Evolutionary conservation across 2,329 filamentous ascomycete genomes (phyloP), one percentile per base, ranked within the genome.

Genomic region (Exophiala aquamarina): DNA sequence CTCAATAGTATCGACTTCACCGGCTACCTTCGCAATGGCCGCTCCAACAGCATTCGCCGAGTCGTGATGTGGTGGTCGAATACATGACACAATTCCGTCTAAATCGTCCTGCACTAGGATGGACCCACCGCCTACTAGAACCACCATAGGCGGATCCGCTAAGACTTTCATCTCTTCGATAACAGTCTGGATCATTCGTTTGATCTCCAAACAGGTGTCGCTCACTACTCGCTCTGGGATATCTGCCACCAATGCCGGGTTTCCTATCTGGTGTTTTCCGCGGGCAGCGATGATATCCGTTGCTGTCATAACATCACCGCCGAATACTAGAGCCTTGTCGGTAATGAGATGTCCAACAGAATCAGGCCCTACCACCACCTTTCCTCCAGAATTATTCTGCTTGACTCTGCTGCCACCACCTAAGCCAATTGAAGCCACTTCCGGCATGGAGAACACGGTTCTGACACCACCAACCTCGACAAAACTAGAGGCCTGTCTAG

Each of bases 41-140:
- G 79, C 79, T 3, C 79, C 79, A 3, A 83, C 75, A 0, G 79
- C 79, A 60, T 82, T 83, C 3, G 79, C 79, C 0, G 76, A 77
- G 45, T 76, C 76, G 21, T 76, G 68, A 40, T 44, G 33, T 18
- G 72, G 69, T 0, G 79, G 79, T 3, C 70, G 66, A 5, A 76
- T 73, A 45, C 75, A 71, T 50, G 74, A 66, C 6, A 70, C 67
- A 0, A 79, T 77, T 0, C 76, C 77, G 1, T 67, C 63, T 4
- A 82, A 66, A 0, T 64, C 55, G 3, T 74, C 66, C 0, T 73
- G 70, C 2, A 76, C 72, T 2, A 82, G 60, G 0, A 82, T 67
- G 1, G 76, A 73, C 3, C 79, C 79, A 4, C 79, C 79, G 2
- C 79, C 79, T 1, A 82, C 79, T 0, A 82, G 68, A 1, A 82